phyloP scores from a whole-genome alignment of 176 grass and related monocot genomes.

The Avena insularis region DNA sequence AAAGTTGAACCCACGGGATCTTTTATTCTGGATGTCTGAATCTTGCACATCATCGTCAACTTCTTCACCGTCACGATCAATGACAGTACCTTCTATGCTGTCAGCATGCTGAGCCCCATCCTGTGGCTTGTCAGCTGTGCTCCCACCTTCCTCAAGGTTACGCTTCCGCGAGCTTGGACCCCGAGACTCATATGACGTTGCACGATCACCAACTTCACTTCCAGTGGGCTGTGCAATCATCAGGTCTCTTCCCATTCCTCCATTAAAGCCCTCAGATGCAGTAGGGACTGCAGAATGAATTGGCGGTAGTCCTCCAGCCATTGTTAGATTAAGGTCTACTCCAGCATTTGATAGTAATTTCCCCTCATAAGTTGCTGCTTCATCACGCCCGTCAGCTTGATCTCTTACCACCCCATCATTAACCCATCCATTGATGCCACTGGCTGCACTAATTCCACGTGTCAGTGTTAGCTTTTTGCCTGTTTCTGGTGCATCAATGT shows the following conservation, averaged over 20 bases:
- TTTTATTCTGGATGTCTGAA: constrained; percentile 77
- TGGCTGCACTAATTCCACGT: constrained; percentile 81
- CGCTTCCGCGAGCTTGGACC: constrained; percentile 93
- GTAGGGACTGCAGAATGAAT: constrained; percentile 54
- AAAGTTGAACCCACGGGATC: constrained; percentile 72
- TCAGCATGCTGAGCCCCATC: constrained; percentile 73
- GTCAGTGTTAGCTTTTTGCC: constrained; percentile 69
- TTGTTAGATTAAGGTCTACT: constrained; percentile 91
- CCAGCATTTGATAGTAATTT: constrained; percentile 79
- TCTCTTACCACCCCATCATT: constrained; percentile 63
- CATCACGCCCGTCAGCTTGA: constrained; percentile 72
- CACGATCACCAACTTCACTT: constrained; percentile 98
- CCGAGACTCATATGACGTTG: constrained; percentile 86
- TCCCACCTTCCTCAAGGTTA: constrained; percentile 95
- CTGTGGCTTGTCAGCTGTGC: constrained; percentile 92
- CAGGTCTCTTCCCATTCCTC: constrained; percentile 87
- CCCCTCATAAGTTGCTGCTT: constrained; percentile 68
- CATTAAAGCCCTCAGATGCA: constrained; percentile 58
- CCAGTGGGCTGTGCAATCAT: constrained; percentile 96
- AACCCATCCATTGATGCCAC: constrained; percentile 90
- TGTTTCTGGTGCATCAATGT: constrained; percentile 64
- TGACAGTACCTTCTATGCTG: constrained; percentile 93
- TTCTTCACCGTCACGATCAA: constrained; percentile 92
- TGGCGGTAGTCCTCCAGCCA: constrained; percentile 83
- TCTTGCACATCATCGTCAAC: constrained; percentile 86